phyloP scores from a whole-genome alignment of 163 green algal species.

The Scenedesmus sp. region DNA sequence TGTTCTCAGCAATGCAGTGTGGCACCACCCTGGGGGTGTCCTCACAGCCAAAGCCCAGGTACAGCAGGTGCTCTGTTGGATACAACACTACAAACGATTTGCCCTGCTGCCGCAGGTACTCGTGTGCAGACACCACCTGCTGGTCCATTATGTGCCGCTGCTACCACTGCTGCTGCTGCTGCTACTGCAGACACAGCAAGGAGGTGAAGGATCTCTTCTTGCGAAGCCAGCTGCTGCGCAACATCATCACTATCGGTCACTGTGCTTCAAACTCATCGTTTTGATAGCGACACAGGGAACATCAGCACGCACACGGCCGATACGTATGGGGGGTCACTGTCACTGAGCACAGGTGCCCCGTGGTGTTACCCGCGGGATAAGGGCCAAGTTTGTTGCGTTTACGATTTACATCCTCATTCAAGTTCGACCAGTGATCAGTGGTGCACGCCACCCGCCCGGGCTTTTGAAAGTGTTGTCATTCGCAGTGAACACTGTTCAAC shows the following conservation, averaged over 20 bases:
- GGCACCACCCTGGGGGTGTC: constrained; percentile 25
- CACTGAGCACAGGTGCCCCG: neutral
- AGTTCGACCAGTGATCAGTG: neutral
- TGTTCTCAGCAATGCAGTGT: constrained; percentile 25
- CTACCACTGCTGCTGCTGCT: neutral
- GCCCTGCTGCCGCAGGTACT: constrained; percentile 31
- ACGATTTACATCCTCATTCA: neutral
- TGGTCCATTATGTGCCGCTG: neutral
- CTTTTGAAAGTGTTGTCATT: neutral
- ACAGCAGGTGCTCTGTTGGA: constrained; percentile 1
- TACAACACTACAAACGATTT: constrained; percentile 10
- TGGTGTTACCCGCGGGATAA: neutral
- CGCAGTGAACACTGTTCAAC: neutral
- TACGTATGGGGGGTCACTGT: no score
- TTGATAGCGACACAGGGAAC: no score
- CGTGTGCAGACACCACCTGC: constrained; percentile 29
- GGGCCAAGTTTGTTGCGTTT: neutral
- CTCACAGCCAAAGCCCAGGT: constrained; percentile 12
- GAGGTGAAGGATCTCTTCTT: neutral
- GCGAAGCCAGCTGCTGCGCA: neutral
- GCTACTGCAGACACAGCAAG: neutral
- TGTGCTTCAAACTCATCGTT: no score
- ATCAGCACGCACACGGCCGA: no score
- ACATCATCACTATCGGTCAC: neutral
- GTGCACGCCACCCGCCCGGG: neutral